Conservation (phyloP, 108 stramenopile genomes). For the Fistulifera pelliculosa region DNA sequence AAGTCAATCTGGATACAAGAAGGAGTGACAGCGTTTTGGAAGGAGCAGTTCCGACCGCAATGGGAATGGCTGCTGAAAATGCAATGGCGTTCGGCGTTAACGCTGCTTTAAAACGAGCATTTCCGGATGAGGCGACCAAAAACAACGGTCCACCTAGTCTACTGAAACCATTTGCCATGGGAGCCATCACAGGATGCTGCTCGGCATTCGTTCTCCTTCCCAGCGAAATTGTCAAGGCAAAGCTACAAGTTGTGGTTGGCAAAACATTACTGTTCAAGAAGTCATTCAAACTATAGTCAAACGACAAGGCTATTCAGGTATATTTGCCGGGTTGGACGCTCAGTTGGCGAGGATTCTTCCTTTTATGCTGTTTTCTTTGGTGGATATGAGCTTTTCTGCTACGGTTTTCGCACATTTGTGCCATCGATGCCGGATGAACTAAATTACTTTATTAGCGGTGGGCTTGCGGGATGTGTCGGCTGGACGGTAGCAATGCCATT, state of each 20-base stretch:
- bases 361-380: conserved; percentile 82
- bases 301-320: conserved; percentile 38
- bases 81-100: conserved; percentile 89
- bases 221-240: conserved; percentile 81
- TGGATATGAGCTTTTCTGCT: conserved; percentile 74
- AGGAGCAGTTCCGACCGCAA: conserved; percentile 77
- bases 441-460: conserved; percentile 79
- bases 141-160: conserved; percentile 39
- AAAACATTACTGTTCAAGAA: conserved; percentile 40
- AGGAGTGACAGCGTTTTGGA: conserved; percentile 37
- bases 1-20: conserved; percentile 47
- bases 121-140: conserved; percentile 41
- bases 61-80: conserved; percentile 84
- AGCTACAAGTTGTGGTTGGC: conserved; percentile 75
- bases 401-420: conserved; percentile 62
- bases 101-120: conserved; percentile 79
- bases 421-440: conserved; percentile 85
- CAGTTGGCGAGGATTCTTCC: conserved; percentile 73
- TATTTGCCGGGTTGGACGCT: conserved; percentile 80
- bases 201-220: conserved; percentile 72
- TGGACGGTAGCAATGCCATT: conserved; percentile 85
- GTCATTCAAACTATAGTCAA: conserved; percentile 60
- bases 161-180: conserved; percentile 75
- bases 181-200: conserved; percentile 75
- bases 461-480: conserved; percentile 82